Conservation (phyloP, 2,329 filamentous ascomycete genomes). For the Ramichloridium luteum region DNA sequence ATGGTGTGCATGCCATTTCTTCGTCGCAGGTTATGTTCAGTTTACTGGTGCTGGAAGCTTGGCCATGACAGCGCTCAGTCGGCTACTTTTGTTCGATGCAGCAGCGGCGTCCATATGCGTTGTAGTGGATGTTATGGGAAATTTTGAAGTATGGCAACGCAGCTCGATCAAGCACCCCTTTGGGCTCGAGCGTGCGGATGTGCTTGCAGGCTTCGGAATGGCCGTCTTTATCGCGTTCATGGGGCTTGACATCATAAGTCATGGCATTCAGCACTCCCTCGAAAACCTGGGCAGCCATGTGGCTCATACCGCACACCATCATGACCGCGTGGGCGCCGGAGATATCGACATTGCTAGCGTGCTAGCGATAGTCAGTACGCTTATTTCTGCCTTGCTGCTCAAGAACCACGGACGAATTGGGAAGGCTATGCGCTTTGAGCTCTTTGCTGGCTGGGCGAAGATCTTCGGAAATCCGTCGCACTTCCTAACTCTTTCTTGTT, state of each 20-base stretch:
- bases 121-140: constrained; percentile 80
- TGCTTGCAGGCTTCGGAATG: constrained; percentile 90
- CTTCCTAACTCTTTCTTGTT: constrained; percentile 83
- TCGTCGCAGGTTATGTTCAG: constrained; percentile 72
- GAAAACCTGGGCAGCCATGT: constrained; percentile 60
- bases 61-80: constrained; percentile 82
- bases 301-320: constrained; percentile 44
- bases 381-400: constrained; percentile 75
- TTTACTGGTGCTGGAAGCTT: constrained; percentile 77
- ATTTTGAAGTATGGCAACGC: constrained; percentile 95
- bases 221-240: constrained; percentile 95
- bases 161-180: constrained; percentile 91
- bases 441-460: constrained; percentile 68
- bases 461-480: constrained; percentile 93
- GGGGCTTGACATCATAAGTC: constrained; percentile 86
- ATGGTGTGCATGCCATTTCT: constrained; percentile 83
- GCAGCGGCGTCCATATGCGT: constrained; percentile 85
- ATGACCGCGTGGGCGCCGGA: constrained; percentile 59
- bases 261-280: constrained; percentile 85
- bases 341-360: constrained; percentile 70
- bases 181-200: constrained; percentile 75
- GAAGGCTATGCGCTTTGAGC: constrained; percentile 76
- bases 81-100: constrained; percentile 90
- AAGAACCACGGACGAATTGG: constrained; percentile 88
- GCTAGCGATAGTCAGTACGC: constrained; percentile 67